Conservation (phyloP, 2,329 filamentous ascomycete species). For the Ilyonectria sp. region DNA sequence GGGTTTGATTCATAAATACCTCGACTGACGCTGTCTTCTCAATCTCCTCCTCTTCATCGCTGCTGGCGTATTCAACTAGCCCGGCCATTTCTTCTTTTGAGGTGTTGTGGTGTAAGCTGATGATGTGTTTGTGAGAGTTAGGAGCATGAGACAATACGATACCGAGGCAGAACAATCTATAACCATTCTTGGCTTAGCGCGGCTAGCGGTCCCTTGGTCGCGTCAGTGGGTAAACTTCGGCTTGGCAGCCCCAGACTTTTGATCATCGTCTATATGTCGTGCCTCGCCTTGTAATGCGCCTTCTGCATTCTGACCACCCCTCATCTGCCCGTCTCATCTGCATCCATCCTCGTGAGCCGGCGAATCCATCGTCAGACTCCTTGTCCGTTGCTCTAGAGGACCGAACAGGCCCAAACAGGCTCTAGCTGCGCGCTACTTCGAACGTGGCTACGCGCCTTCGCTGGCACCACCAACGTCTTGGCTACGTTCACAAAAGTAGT, state of each 20-base stretch:
- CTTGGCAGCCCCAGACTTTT: conserved; percentile 32
- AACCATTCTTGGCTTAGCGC: conserved; percentile 41
- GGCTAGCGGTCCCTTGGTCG: conserved; percentile 8
- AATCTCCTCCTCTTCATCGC: conserved; percentile 59
- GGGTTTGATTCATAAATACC: conserved; percentile 26
- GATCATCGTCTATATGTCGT: conserved; percentile 33
- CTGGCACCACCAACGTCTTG: conserved; percentile 42
- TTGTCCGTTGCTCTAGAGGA: conserved; percentile 1
- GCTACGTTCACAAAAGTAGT: conserved; percentile 52
- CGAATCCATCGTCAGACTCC: background rate
- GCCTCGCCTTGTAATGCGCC: conserved; percentile 17
- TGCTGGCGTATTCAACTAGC: conserved; percentile 67
- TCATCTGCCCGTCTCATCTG: conserved; percentile 29
- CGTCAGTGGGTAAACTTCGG: conserved; percentile 36
- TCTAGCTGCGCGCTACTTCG: conserved; percentile 27
- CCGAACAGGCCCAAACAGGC: conserved; percentile 2
- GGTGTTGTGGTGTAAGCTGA: conserved; percentile 24
- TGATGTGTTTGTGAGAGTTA: conserved; percentile 18
- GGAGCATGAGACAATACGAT: conserved; percentile 19
- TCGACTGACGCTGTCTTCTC: conserved; percentile 20
- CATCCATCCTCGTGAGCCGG: conserved; percentile 9
- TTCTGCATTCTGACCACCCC: conserved; percentile 21
- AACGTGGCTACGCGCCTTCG: conserved; percentile 35
- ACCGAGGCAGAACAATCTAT: conserved; percentile 33
- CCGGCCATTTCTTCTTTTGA: conserved; percentile 55